Base-by-base conservation (phyloP, 257 asterid species). In the Jaltomata sinuosa region DNA sequence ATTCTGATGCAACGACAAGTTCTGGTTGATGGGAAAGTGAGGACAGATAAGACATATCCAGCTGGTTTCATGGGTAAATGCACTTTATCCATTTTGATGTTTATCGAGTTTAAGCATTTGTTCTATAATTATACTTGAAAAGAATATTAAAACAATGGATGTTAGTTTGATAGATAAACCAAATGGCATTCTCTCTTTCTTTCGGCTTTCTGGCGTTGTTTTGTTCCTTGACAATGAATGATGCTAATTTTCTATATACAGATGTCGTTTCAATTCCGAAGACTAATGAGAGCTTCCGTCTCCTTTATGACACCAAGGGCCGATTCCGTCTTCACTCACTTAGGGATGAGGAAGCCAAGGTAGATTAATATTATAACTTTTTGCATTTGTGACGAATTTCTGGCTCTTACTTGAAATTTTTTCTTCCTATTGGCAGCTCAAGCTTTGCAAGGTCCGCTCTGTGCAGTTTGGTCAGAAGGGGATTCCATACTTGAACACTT, bases 281-380 rank as follows among this genome's bases (percentile, higher is more conserved):
- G 85, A 87, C 93, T 74, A 89, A 90, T 78, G 93, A 90, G 87
- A 89, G 86, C 54, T 90, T 90, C 91, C 92, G 93, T 74, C 90
- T 90, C 16, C 83, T 80, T 21, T 80, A 80, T 21, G 83, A 79
- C 65, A 79, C 83, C 21, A 79, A 79, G 12, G 83, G 83, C 3
- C 72, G 83, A 16, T 80, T 80, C 25, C 38, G 72, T 80, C 83
- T 80, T 55, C 72, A 80, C 89, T 90, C 84, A 84, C 42, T 90
- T 67, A 84, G 90, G 14, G 92, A 90, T 52, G 91, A 90, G 79
- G 93, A 89, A 68, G 86, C 93, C 32, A 90, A 90, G 91, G 93
- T 90, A 0, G 32, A 7, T 38, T 71, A 38, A 21, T 21, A 11
- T 27, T 29, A 5, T 79, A 2, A 11, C 16, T 2, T 79, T 50